A percentile compares a stretch with the other conserved stretches of the same genome.
Conservation (phyloP, 1,139 yeast genomes). For the Kazachstania sp. region DNA sequence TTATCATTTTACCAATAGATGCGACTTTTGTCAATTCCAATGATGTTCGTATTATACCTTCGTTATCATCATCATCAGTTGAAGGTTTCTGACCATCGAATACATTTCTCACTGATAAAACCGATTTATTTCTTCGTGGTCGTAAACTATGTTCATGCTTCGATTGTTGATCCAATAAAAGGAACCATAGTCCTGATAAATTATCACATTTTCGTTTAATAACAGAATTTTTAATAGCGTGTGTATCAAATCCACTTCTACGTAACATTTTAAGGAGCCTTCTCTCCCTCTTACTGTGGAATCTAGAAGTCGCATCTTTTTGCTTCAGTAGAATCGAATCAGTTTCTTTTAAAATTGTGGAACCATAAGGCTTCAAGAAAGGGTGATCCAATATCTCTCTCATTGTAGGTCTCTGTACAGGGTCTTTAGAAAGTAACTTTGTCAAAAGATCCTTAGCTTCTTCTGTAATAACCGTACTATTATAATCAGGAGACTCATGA, state of each 20-base stretch:
- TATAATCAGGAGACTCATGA: slow-evolving; percentile 48
- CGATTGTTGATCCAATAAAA: slow-evolving; percentile 58
- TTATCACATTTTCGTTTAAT: slow-evolving; percentile 60
- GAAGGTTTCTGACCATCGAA: slow-evolving; percentile 15
- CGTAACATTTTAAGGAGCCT: slow-evolving; percentile 55
- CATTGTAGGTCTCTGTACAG: slow-evolving; percentile 53
- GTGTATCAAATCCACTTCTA: slow-evolving; percentile 59
- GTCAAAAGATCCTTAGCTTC: slow-evolving; percentile 46
- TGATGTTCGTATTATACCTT: slow-evolving; percentile 7
- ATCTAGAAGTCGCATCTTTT: slow-evolving; percentile 36
- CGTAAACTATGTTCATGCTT: slow-evolving; percentile 38
- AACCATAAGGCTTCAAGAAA: slow-evolving; percentile 47
- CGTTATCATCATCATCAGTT: slow-evolving; percentile 5
- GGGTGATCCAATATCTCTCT: slow-evolving; percentile 55
- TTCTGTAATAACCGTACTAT: slow-evolving; percentile 36
- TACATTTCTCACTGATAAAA: slow-evolving; percentile 32
- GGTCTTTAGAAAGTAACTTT: slow-evolving; percentile 56
- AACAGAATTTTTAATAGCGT: slow-evolving; percentile 54
- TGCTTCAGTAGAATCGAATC: slow-evolving; percentile 38
- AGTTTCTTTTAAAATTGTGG: slow-evolving; percentile 35
- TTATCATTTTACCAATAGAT: slow-evolving; percentile 11
- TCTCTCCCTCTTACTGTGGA: slow-evolving; percentile 55
- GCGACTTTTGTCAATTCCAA: slow-evolving; percentile 11
- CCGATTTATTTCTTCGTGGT: slow-evolving; percentile 45
- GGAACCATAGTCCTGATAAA: slow-evolving; percentile 76